These are phyloP conservation scores for Lepidium campestre DNA, from an alignment of 441 rosid genomes.

Conservation along the genomic window DNA sequence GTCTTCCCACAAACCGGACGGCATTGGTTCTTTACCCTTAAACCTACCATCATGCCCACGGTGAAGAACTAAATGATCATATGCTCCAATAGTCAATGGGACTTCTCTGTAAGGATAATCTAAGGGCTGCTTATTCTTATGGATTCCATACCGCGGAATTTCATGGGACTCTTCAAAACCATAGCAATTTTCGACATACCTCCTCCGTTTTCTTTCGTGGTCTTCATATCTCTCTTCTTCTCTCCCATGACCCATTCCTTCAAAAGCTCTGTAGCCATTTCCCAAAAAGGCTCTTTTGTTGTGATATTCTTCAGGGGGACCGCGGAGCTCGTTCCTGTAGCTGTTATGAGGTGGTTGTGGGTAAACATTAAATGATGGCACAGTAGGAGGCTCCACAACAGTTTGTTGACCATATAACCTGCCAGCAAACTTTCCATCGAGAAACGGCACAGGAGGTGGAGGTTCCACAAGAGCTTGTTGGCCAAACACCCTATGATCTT, in stretches of 20 bases:
- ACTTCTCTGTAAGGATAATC: neutral
- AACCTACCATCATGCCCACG: slow-evolving; percentile 1
- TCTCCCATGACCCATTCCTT: neutral
- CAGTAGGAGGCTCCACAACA: neutral
- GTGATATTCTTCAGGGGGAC: neutral
- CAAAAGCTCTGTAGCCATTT: neutral
- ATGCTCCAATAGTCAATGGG: neutral
- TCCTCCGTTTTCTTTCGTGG: neutral
- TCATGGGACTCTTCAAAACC: neutral
- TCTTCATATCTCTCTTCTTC: neutral
- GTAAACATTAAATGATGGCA: neutral
- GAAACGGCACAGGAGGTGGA: neutral
- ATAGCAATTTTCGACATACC: neutral
- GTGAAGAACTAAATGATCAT: slow-evolving; percentile 2
- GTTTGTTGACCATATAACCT: neutral
- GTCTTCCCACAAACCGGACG: neutral
- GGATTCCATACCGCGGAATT: neutral
- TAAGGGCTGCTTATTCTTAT: neutral
- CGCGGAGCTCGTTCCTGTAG: neutral
- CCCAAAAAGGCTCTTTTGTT: neutral
- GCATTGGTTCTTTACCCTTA: neutral
- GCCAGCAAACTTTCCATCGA: neutral
- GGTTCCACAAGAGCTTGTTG: neutral
- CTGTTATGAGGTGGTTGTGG: neutral
- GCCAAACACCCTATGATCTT: neutral